These are phyloP conservation scores for Phytopythium oedochilum DNA, from an alignment of 352 stramenopile species.

Conservation along the genomic window DNA sequence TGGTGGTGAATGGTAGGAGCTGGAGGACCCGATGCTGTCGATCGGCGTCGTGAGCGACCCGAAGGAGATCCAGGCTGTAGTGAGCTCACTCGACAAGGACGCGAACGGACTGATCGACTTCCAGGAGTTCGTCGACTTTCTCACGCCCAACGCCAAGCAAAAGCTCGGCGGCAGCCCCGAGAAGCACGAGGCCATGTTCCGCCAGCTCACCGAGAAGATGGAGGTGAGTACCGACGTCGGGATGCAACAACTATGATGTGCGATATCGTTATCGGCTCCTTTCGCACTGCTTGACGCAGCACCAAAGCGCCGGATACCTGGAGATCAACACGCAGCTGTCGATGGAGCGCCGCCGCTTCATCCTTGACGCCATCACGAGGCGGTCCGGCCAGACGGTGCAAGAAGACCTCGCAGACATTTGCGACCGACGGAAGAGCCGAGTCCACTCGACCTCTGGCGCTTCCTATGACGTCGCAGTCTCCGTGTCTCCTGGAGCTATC, in stretches of 20 bases:
- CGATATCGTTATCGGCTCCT: too few relatives aligned
- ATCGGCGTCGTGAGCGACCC: slow-evolving; percentile 71
- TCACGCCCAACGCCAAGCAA: slow-evolving; percentile 49
- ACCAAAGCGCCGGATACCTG: slow-evolving; percentile 63
- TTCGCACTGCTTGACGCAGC: slow-evolving; percentile 18
- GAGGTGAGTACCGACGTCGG: too few relatives aligned
- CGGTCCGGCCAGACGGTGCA: slow-evolving; percentile 42
- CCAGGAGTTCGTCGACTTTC: slow-evolving; percentile 70
- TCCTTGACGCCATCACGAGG: slow-evolving; percentile 67
- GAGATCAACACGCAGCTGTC: slow-evolving; percentile 78
- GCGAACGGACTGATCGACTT: slow-evolving; percentile 75
- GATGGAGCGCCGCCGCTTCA: slow-evolving; percentile 67
- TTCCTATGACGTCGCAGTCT: not conserved
- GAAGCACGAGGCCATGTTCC: slow-evolving; percentile 69
- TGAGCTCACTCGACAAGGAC: slow-evolving; percentile 61
- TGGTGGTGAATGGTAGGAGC: slow-evolving; percentile 19
- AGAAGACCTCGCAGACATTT: slow-evolving; percentile 48
- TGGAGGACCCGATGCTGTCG: slow-evolving; percentile 76
- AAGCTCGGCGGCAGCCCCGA: slow-evolving; percentile 32
- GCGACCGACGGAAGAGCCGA: slow-evolving; percentile 7
- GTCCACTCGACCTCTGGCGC: not conserved
- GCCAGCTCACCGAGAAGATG: slow-evolving; percentile 77
- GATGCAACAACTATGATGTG: too few relatives aligned
- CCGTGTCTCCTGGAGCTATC: not conserved
- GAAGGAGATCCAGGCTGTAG: slow-evolving; percentile 54